Evolutionary conservation across 352 stramenopile species (phyloP).

Genomic region (Phytophthora cactorum): DNA sequence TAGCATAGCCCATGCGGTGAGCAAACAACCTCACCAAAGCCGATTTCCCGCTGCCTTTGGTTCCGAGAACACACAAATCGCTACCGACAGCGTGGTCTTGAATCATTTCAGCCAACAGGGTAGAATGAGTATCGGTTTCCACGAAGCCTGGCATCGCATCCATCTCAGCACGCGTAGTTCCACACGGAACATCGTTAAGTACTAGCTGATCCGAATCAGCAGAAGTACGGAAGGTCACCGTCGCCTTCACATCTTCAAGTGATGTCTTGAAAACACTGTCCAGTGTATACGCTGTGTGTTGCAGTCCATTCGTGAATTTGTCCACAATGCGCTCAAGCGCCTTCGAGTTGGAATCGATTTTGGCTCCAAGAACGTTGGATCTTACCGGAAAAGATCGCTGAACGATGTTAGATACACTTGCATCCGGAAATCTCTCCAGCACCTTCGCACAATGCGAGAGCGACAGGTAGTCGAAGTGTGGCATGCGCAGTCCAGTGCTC

Average conservation of each 20-base stretch:
- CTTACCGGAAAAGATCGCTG: conserved; percentile 65
- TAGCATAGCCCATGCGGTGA: conserved; percentile 78
- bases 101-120: conserved; percentile 71
- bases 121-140: conserved; percentile 59
- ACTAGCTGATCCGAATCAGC: background rate
- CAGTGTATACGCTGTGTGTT: conserved; percentile 42
- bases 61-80: conserved; percentile 83
- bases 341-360: conserved; percentile 51
- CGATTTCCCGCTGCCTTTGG: conserved; percentile 88
- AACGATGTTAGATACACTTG: conserved; percentile 44
- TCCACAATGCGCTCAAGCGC: conserved; percentile 62
- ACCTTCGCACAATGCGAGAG: conserved; percentile 65
- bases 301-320: conserved; percentile 44
- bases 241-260: conserved; percentile 21
- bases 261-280: conserved; percentile 43
- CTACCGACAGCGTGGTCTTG: conserved; percentile 78
- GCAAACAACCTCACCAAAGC: conserved; percentile 70
- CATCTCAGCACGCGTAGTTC: conserved; percentile 37
- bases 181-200: conserved; percentile 49
- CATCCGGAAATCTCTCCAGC: conserved; percentile 53
- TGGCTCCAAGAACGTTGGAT: conserved; percentile 49
- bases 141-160: conserved; percentile 53
- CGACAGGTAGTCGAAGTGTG: conserved; percentile 74
- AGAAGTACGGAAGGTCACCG: conserved; percentile 29
- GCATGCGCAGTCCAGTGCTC: conserved; percentile 58